These are phyloP conservation scores for Irpex sp. DNA, from an alignment of 1,284 basidiomycete genomes.

Conservation along the genomic window DNA sequence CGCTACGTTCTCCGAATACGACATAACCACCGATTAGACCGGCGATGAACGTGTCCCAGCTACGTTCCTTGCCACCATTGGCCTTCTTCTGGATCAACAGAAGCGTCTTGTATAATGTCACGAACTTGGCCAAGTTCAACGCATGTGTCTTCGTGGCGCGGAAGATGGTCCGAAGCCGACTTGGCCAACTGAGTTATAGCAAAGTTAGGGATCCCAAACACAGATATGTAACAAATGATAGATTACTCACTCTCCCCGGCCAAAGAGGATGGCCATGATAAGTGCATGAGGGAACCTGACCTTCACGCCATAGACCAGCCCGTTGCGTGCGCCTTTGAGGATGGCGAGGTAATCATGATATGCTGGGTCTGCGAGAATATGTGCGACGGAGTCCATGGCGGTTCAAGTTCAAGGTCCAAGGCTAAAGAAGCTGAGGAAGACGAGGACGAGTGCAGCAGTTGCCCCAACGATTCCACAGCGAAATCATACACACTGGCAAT, in stretches of 20 bases:
- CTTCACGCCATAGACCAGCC: constrained; percentile 90
- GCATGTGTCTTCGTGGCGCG: constrained; percentile 90
- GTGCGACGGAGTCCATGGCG: constrained; percentile 22
- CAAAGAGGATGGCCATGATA: constrained; percentile 97
- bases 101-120: constrained; percentile 88
- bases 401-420: background rate
- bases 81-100: constrained; percentile 78
- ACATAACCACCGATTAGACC: constrained; percentile 90
- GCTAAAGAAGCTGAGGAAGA: too few relatives aligned
- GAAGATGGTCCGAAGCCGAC: constrained; percentile 69
- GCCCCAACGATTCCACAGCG: background rate
- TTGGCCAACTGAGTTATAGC: constrained; percentile 53
- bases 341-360: constrained; percentile 91
- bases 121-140: constrained; percentile 89
- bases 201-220: constrained; percentile 9
- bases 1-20: constrained; percentile 91
- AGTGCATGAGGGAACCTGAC: constrained; percentile 98
- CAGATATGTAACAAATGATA: background rate
- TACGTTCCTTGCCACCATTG: constrained; percentile 80
- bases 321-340: constrained; percentile 94
- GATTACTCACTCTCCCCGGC: constrained; percentile 72
- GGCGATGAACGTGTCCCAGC: constrained; percentile 87
- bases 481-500: background rate
- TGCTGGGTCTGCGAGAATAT: constrained; percentile 59
- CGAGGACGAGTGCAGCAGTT: background rate